Conservation (phyloP, 2,329 filamentous ascomycete species). For the Trichoderma oligosporum region DNA sequence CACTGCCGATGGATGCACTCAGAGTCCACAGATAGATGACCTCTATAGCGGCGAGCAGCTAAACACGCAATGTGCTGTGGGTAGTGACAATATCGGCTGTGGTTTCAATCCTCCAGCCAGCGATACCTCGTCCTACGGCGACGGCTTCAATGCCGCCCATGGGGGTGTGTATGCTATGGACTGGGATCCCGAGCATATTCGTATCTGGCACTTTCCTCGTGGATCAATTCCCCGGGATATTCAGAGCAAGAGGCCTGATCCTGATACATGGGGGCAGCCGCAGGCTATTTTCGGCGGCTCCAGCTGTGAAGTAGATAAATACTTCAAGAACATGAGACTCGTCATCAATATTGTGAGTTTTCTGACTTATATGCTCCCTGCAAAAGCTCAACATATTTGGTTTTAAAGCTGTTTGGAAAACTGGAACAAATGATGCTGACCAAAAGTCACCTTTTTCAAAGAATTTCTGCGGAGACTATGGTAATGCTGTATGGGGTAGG, state of each 20-base stretch:
- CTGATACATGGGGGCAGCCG: constrained; percentile 64
- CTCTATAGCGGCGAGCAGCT: constrained; percentile 29
- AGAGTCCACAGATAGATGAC: constrained; percentile 23
- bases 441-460: constrained; percentile 23
- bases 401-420: no score
- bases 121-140: constrained; percentile 52
- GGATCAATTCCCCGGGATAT: constrained; percentile 63
- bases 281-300: constrained; percentile 63
- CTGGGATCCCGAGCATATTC: constrained; percentile 66
- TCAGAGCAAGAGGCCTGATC: constrained; percentile 54
- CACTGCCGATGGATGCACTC: constrained; percentile 41
- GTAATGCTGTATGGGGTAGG: constrained; percentile 45
- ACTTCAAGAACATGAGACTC: constrained; percentile 67
- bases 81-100: constrained; percentile 41
- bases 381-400: no score
- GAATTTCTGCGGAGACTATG: constrained; percentile 76
- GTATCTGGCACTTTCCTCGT: constrained; percentile 74
- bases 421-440: background rate
- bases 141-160: constrained; percentile 60
- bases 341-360: constrained; percentile 61
- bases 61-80: constrained; percentile 38
- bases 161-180: constrained; percentile 69
- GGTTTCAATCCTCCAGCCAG: constrained; percentile 39
- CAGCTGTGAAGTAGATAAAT: constrained; percentile 60
- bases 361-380: no score